Conservation (phyloP, 139 green algal species). For the Asterochloris erici region DNA sequence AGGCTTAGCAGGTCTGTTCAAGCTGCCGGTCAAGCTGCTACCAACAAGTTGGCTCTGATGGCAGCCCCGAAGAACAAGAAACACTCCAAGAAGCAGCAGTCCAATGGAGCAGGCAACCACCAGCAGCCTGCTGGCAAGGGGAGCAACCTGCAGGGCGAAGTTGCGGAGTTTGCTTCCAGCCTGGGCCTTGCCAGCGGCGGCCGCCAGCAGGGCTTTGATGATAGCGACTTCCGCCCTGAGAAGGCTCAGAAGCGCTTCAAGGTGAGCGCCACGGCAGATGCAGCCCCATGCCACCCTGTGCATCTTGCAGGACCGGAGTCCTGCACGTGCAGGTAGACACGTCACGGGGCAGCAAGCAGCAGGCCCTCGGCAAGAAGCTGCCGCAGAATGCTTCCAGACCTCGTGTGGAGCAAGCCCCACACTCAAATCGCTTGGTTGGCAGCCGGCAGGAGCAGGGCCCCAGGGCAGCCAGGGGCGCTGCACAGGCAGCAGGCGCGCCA, state of each 20-base stretch:
- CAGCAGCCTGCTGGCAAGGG: no score
- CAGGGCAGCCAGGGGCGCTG: no score
- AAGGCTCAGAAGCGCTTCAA: constrained; percentile 24
- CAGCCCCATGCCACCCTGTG: background rate
- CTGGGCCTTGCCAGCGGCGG: constrained; percentile 47
- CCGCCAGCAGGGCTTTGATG: constrained; percentile 50
- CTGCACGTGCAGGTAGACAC: no score
- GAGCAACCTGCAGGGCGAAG: constrained; percentile 38
- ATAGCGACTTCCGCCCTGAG: constrained; percentile 70
- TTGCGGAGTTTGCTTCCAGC: constrained; percentile 47
- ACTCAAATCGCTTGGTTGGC: background rate
- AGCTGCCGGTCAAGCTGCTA: no score
- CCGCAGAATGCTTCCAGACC: background rate
- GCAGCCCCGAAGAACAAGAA: no score
- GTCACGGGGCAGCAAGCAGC: no score
- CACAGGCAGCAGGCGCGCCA: background rate
- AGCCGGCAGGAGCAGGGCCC: background rate
- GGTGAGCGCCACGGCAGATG: background rate
- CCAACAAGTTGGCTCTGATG: no score
- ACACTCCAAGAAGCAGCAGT: no score
- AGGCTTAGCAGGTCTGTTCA: no score
- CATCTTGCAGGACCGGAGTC: no score
- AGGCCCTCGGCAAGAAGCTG: background rate
- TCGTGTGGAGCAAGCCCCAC: background rate
- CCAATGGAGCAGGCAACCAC: no score